phyloP scores from a whole-genome alignment of 129 eudicot genomes.

The Pittosporum tobira region DNA sequence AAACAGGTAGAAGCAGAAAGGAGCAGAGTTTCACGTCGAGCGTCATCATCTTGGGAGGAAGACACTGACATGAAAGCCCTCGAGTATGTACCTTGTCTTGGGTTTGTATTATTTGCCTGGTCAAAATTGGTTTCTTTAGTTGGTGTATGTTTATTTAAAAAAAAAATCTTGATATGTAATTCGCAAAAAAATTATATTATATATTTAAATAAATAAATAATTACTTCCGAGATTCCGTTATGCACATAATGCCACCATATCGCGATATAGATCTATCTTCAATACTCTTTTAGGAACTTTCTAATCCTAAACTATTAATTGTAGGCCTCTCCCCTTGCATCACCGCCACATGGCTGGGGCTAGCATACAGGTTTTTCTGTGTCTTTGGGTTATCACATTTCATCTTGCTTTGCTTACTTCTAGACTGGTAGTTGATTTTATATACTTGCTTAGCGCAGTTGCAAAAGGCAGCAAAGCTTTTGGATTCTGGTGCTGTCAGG shows the following conservation, averaged over 20 bases:
- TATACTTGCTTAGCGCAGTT: slow-evolving; percentile 42
- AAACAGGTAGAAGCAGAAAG: slow-evolving; percentile 89
- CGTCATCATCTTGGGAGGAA: slow-evolving; percentile 89
- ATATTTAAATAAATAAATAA: too few relatives aligned
- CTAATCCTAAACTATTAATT: slow-evolving; percentile 12
- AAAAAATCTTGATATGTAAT: too few relatives aligned
- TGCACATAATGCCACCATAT: neutral
- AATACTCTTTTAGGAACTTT: neutral
- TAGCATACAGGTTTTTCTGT: slow-evolving; percentile 57
- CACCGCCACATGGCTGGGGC: slow-evolving; percentile 93
- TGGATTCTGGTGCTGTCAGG: slow-evolving; percentile 92
- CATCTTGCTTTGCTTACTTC: neutral
- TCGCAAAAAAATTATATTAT: too few relatives aligned
- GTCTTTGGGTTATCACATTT: neutral
- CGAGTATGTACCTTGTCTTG: slow-evolving; percentile 48
- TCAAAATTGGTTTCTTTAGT: neutral
- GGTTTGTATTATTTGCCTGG: neutral
- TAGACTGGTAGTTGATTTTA: slow-evolving; percentile 1
- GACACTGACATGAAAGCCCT: slow-evolving; percentile 92
- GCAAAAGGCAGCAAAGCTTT: slow-evolving; percentile 86
- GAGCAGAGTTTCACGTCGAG: slow-evolving; percentile 70
- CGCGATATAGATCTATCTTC: neutral
- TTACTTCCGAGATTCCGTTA: neutral
- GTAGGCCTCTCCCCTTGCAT: slow-evolving; percentile 95
- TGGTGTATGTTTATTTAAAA: neutral